Percentiles rank a stretch among this genome's conserved stretches.
Evolutionary conservation across 2,329 filamentous ascomycete genomes (phyloP).

Genomic region (Cryphonectria radicalis): DNA sequence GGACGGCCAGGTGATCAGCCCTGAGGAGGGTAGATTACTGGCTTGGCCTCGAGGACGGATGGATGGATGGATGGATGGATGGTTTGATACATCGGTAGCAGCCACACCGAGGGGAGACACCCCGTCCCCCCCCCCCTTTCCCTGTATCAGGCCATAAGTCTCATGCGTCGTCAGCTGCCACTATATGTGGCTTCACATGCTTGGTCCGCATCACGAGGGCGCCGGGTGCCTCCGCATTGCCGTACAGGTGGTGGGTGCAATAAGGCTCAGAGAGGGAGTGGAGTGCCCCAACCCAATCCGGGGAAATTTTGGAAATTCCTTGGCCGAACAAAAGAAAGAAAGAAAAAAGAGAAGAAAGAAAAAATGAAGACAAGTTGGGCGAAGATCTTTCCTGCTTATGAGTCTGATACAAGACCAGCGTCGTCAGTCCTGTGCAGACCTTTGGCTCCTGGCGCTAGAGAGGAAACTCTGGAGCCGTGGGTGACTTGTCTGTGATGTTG

Average conservation of each 20-base stretch:
- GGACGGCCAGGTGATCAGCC: neutral
- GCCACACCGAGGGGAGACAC: neutral
- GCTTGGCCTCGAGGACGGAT: neutral
- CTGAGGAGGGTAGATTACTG: neutral
- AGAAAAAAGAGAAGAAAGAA: neutral
- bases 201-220: neutral
- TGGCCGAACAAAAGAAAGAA: neutral
- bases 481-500: neutral
- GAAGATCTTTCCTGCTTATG: neutral
- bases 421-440: neutral
- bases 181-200: neutral
- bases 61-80: neutral
- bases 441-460: neutral
- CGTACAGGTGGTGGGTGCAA: neutral
- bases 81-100: neutral
- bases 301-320: no score
- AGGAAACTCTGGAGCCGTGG: neutral
- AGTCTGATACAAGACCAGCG: neutral
- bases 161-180: neutral
- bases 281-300: neutral
- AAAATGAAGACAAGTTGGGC: neutral
- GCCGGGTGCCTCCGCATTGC: neutral
- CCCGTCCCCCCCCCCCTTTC: no score
- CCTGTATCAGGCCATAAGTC: neutral
- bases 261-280: neutral